phyloP scores from a whole-genome alignment of 768 basidiomycete species.

The Leccinum olivaceopallidum region DNA sequence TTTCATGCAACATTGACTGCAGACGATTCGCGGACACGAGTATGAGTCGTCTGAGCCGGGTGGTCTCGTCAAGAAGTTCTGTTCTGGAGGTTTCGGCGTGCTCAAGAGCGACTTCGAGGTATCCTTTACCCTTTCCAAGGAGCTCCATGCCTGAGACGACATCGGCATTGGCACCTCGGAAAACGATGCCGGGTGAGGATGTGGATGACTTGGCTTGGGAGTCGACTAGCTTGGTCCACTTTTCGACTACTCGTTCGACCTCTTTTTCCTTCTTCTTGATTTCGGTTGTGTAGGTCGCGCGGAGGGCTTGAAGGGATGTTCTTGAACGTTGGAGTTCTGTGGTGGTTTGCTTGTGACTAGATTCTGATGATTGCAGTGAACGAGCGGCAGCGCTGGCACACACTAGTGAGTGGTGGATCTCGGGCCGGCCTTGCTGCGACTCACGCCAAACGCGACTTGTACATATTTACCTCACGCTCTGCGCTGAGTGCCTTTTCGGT shows the following conservation, averaged over 20 bases:
- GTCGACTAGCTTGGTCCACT: constrained; percentile 72
- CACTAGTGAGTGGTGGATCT: constrained; percentile 8
- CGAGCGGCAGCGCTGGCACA: constrained; percentile 49
- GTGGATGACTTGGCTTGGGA: constrained; percentile 58
- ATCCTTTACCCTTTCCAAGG: constrained; percentile 51
- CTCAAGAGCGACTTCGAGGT: constrained; percentile 67
- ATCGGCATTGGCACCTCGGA: constrained; percentile 53
- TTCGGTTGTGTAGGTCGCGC: constrained; percentile 68
- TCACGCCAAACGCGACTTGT: constrained; percentile 72
- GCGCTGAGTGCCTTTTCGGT: constrained; percentile 66
- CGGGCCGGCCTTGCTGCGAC: constrained; percentile 31
- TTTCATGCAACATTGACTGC: constrained; percentile 53
- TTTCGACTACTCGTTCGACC: constrained; percentile 69
- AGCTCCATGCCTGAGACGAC: constrained; percentile 46
- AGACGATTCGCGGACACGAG: constrained; percentile 66
- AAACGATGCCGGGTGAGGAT: constrained; percentile 47
- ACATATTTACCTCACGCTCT: constrained; percentile 74
- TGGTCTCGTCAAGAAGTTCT: constrained; percentile 65
- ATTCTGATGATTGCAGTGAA: constrained; percentile 57
- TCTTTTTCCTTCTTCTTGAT: constrained; percentile 83
- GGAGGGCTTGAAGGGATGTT: constrained; percentile 63
- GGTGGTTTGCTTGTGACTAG: constrained; percentile 68
- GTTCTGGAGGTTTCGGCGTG: constrained; percentile 69
- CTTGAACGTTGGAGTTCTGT: constrained; percentile 74
- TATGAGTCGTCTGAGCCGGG: constrained; percentile 57